These are phyloP conservation scores for Cocos nucifera DNA, from an alignment of 176 grass and related monocot genomes.

Conservation along the genomic window DNA sequence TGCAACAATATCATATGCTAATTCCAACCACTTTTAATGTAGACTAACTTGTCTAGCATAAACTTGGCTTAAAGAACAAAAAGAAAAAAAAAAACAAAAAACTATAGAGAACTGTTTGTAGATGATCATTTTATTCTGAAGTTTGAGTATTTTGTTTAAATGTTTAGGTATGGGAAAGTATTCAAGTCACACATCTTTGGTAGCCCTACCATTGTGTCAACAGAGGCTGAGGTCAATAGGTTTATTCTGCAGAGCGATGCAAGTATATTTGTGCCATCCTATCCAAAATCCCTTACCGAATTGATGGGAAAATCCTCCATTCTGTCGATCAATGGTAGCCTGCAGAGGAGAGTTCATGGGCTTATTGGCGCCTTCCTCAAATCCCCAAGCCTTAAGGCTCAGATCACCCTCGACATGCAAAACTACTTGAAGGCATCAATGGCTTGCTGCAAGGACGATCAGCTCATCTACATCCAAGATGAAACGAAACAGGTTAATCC, in stretches of 20 bases:
- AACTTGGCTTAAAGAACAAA: no score
- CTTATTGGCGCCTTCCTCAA: conserved; percentile 89
- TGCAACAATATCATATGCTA: no score
- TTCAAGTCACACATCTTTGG: conserved; percentile 95
- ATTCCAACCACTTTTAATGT: no score
- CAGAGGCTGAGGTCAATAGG: conserved; percentile 79
- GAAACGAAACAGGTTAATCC: conserved; percentile 73
- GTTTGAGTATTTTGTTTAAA: no score
- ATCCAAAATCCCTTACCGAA: conserved; percentile 82
- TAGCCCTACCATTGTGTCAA: conserved; percentile 59
- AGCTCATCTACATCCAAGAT: conserved; percentile 62
- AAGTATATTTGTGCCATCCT: conserved; percentile 78
- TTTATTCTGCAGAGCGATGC: conserved; percentile 76
- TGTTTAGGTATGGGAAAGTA: conserved; percentile 66
- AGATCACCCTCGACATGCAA: conserved; percentile 91
- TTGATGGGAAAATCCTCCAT: conserved; percentile 98
- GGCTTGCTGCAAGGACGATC: conserved; percentile 31
- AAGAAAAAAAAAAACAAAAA: no score
- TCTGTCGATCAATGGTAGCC: conserved; percentile 67
- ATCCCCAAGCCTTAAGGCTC: conserved; percentile 62
- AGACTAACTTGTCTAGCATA: no score
- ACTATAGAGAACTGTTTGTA: no score
- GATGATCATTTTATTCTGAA: no score
- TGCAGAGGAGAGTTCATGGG: conserved; percentile 77
- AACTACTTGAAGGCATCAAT: conserved; percentile 31